A percentile compares a stretch with the other conserved stretches of the same genome.
Conservation (phyloP, 1,284 basidiomycete genomes). For the Ustilago sp. region DNA sequence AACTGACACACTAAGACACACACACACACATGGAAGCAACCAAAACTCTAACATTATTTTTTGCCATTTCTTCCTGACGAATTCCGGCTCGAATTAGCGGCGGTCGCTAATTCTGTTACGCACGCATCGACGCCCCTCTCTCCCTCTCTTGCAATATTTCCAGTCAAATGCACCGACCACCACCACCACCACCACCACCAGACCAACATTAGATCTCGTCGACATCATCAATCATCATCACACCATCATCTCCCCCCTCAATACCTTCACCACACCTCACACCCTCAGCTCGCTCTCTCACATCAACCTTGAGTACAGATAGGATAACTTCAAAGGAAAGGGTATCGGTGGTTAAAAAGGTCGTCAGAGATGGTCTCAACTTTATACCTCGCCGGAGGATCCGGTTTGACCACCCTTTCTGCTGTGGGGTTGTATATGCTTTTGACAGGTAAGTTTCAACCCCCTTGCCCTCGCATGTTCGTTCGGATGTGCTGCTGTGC, state of each 20-base stretch:
- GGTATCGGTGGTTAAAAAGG: too few species aligned
- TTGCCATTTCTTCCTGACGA: too few species aligned
- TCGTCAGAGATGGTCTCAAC: conserved; percentile 38
- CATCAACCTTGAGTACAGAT: too few species aligned
- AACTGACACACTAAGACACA: too few species aligned
- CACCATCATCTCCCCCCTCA: too few species aligned
- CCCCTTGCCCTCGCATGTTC: background rate
- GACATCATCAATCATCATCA: too few species aligned
- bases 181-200: background rate
- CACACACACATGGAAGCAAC: too few species aligned
- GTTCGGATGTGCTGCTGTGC: background rate
- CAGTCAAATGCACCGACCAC: conserved; percentile 15
- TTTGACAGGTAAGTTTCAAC: conserved; percentile 38
- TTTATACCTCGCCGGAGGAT: conserved; percentile 30
- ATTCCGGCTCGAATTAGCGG: background rate
- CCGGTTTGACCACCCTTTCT: conserved; percentile 27
- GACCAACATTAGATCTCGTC: too few species aligned
- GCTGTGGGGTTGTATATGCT: conserved; percentile 55
- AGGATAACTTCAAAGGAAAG: too few species aligned
- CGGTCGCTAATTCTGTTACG: background rate
- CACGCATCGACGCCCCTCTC: conserved; percentile 13
- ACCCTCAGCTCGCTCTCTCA: too few species aligned
- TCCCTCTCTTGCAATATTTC: background rate
- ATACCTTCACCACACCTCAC: too few species aligned
- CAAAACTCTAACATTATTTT: too few species aligned